Evolutionary conservation across 1,284 basidiomycete genomes (phyloP), one percentile per base, ranked within the genome.

Genomic region (Apiotrichum brassicae): DNA sequence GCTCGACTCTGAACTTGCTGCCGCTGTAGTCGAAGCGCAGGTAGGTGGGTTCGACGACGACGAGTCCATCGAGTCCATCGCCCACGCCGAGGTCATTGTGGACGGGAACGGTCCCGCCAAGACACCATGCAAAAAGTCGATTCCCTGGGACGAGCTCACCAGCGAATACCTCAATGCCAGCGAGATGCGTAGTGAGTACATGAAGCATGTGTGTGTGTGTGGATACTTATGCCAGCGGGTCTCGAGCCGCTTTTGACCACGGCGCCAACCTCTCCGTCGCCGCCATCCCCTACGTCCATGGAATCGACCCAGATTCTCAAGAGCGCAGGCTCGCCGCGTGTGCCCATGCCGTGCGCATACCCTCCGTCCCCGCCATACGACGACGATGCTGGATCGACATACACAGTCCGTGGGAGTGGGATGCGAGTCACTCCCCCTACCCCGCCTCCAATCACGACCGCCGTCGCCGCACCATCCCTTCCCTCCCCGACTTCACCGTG

Each of bases 51-150:
- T 30, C 16, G 40, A 45, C 22, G 44, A 47, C 8, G 45, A 51
- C 5, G 49, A 51, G 13, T 30, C 28, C 16, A 13, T 34, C 16
- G 33, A 19, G 7, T 13, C 40, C 12, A 42, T 42, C 9, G 28
- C 55, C 63, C 37, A 60, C 64, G 58, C 85, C 84, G 57, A 84
- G 86, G 49, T 85, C 86, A 18, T 87, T 86, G 54, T 77, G 88
- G 14, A 76, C 79, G 56, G 79, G 85, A 49, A 20, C 4, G 34
- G 34, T 5, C 24, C 34, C 9, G 7, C 43, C 7, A 12, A 9
- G n/a, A 13, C 9, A 9, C 7, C 7, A 14, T 16, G 12, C 33
- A 34, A 34, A 2, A 36, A 36, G 22, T 14, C 24, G 11, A 42
- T 42, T 7, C 40, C 40, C 7, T 42, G 40, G 40, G 40, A 42